Percentiles rank a stretch among this genome's conserved stretches.
phyloP scores from a whole-genome alignment of 2,329 filamentous ascomycete genomes.

The Phaeosphaeria sp. region DNA sequence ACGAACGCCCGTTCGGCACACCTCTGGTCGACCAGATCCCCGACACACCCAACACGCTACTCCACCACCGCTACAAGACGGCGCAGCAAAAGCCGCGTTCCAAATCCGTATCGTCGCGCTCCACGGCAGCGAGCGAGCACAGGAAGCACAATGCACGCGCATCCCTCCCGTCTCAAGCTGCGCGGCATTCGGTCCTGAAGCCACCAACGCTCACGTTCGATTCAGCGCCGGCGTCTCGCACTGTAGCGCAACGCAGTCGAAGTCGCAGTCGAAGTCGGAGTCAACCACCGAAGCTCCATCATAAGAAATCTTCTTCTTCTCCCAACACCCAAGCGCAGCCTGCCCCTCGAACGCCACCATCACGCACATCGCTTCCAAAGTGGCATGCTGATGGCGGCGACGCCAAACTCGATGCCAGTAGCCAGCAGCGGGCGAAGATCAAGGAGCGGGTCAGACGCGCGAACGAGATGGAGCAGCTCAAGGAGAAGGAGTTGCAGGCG shows the following conservation, averaged over 20 bases:
- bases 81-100: neutral
- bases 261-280: no score
- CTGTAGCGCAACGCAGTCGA: neutral
- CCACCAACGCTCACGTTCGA: neutral
- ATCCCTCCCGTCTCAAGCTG: neutral
- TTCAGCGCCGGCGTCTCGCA: neutral
- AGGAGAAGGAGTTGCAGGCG: slow-evolving; percentile 26
- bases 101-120: neutral
- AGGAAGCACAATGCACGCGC: neutral
- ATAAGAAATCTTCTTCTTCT: neutral
- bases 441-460: slow-evolving; percentile 34
- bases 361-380: slow-evolving; percentile 25
- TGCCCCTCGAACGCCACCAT: slow-evolving; percentile 1
- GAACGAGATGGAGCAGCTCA: slow-evolving; percentile 37
- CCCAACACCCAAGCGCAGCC: neutral
- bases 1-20: neutral
- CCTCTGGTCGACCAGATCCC: neutral
- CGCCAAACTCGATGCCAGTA: slow-evolving; percentile 9
- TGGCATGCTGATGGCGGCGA: slow-evolving; percentile 36
- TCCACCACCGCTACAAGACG: neutral
- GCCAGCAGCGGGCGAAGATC: slow-evolving; percentile 22
- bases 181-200: neutral
- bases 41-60: neutral
- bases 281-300: neutral
- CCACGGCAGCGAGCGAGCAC: neutral